Evolutionary conservation across 352 stramenopile genomes (phyloP).

Genomic region (Blastocystis sp.): DNA sequence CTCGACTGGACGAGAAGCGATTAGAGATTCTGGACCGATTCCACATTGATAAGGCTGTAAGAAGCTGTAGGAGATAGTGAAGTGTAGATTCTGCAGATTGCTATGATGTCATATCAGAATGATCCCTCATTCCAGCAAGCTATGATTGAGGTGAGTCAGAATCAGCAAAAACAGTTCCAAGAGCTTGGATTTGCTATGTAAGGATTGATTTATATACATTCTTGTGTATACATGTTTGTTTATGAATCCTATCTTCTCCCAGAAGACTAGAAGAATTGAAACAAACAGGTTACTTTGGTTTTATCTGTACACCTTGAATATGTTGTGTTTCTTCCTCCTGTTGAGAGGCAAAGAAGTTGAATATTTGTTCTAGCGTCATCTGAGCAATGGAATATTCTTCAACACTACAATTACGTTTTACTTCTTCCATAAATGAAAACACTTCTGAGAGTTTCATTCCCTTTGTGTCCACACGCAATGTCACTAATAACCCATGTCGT

Average conservation of each 20-base stretch:
- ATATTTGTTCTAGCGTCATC: slow-evolving; percentile 81
- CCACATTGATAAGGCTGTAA: slow-evolving; percentile 50
- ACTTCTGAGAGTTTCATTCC: slow-evolving; percentile 70
- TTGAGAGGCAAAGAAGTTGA: slow-evolving; percentile 80
- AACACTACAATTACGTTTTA: slow-evolving; percentile 73
- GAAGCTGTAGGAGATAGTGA: neutral
- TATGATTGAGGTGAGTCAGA: slow-evolving; percentile 46
- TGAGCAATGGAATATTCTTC: slow-evolving; percentile 82
- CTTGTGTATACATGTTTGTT: slow-evolving; percentile 39
- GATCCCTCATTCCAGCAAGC: slow-evolving; percentile 55
- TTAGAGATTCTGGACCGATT: slow-evolving; percentile 46
- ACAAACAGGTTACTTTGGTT: slow-evolving; percentile 29
- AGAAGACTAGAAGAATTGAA: too few relatives aligned
- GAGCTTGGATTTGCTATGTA: slow-evolving; percentile 44
- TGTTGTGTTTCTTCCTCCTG: slow-evolving; percentile 66
- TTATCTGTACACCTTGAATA: slow-evolving; percentile 58
- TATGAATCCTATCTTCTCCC: too few relatives aligned
- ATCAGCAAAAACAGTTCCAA: slow-evolving; percentile 40
- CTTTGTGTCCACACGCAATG: slow-evolving; percentile 61
- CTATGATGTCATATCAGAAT: slow-evolving; percentile 59
- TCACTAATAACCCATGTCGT: slow-evolving; percentile 63
- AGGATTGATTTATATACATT: slow-evolving; percentile 37
- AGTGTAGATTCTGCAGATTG: slow-evolving; percentile 54
- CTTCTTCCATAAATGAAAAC: slow-evolving; percentile 75
- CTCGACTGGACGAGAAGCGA: slow-evolving; percentile 25